These are phyloP conservation scores for Ogataea corticis DNA, from an alignment of 805 yeast genomes.

Conservation along the genomic window DNA sequence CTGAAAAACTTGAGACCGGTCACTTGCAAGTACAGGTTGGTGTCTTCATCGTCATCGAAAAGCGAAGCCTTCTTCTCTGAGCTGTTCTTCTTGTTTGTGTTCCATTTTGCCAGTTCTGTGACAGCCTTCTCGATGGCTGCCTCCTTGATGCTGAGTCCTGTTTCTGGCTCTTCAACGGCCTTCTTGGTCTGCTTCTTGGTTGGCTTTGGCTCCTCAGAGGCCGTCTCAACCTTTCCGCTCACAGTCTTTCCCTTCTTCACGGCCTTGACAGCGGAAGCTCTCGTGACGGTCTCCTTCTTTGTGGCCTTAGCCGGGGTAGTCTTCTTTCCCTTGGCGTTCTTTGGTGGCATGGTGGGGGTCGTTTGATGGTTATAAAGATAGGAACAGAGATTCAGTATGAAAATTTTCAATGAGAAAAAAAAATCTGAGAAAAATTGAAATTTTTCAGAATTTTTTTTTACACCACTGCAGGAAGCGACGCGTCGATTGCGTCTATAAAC, in stretches of 20 bases:
- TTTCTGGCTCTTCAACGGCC: slow-evolving; percentile 45
- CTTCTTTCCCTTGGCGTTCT: slow-evolving; percentile 17
- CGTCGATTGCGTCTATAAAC: no score
- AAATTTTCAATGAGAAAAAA: slow-evolving; percentile 3
- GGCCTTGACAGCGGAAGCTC: slow-evolving; percentile 18
- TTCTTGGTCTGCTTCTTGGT: slow-evolving; percentile 28
- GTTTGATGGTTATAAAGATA: neutral
- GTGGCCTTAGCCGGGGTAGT: slow-evolving; percentile 8
- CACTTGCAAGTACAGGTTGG: slow-evolving; percentile 58
- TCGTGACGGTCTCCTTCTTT: slow-evolving; percentile 4
- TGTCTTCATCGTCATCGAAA: slow-evolving; percentile 57
- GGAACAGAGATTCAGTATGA: neutral
- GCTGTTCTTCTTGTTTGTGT: slow-evolving; percentile 35
- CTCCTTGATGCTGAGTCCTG: slow-evolving; percentile 21
- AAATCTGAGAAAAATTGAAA: no score
- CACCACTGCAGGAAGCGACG: no score
- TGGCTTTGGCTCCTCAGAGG: slow-evolving; percentile 10
- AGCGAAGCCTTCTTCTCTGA: slow-evolving; percentile 45
- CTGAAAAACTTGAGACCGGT: slow-evolving; percentile 66
- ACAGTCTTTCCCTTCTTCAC: slow-evolving; percentile 20
- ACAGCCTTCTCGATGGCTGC: slow-evolving; percentile 50
- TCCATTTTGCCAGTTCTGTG: slow-evolving; percentile 63
- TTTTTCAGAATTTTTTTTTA: no score
- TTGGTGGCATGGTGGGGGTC: slow-evolving; percentile 21
- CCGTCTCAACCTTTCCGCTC: slow-evolving; percentile 10